Evolutionary conservation across 495 filamentous ascomycete genomes (phyloP).

Genomic region (Aspergillus egyptiacus): DNA sequence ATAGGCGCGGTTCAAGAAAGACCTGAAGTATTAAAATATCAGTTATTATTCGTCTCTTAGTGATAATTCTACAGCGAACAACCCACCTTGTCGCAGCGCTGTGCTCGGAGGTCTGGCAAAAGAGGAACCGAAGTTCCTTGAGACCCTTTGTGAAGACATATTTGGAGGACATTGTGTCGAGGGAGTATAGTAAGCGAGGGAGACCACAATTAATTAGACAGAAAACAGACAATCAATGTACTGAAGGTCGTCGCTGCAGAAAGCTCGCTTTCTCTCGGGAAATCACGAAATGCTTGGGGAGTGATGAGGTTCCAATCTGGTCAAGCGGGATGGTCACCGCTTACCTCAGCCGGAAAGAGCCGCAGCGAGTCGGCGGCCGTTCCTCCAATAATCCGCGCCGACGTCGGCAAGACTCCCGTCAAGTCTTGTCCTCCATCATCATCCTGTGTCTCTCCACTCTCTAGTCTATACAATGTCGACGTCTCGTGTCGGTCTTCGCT

Average conservation of each 20-base stretch:
- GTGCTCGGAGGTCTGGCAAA: conserved; percentile 88
- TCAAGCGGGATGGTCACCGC: conserved; percentile 26
- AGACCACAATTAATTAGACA: neutral
- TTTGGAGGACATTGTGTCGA: conserved; percentile 71
- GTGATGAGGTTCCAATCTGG: conserved; percentile 17
- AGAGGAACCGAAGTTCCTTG: conserved; percentile 94
- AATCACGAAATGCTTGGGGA: conserved; percentile 2
- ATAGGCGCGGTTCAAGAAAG: conserved; percentile 86
- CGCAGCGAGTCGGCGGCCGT: conserved; percentile 7
- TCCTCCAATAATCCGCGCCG: too few species aligned
- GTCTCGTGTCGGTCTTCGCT: conserved; percentile 45
- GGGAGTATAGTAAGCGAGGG: neutral
- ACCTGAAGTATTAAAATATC: conserved; percentile 43
- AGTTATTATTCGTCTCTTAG: conserved; percentile 16
- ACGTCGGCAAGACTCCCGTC: conserved; percentile 15
- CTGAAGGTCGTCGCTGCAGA: conserved; percentile 1
- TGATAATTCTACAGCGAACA: neutral
- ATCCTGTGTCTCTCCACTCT: conserved; percentile 17
- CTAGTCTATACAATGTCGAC: conserved; percentile 34
- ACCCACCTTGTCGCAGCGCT: conserved; percentile 77
- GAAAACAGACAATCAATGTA: neutral
- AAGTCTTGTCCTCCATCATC: conserved; percentile 11
- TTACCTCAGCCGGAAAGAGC: conserved; percentile 34
- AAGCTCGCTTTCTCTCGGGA: too few species aligned
- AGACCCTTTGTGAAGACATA: conserved; percentile 82